Evolutionary conservation across 768 basidiomycete species (phyloP).

Genomic region (Hortiboletus campestris): DNA sequence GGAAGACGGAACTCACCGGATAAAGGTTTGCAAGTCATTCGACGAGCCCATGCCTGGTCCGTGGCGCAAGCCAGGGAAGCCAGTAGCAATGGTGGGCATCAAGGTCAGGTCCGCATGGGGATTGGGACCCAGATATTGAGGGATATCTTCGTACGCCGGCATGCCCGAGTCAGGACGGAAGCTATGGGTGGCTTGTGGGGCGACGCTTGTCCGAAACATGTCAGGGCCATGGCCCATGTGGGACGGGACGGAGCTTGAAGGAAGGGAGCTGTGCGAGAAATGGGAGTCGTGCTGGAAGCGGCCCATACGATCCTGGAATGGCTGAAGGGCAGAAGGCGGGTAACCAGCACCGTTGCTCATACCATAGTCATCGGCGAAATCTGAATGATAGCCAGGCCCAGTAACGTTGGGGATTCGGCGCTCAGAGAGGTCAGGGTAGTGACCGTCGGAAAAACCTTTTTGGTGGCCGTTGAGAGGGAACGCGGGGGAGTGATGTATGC

Average conservation of each 20-base stretch:
- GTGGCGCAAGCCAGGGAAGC: conserved; percentile 63
- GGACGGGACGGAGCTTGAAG: conserved; percentile 42
- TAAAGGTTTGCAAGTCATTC: conserved; percentile 77
- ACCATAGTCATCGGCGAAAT: conserved; percentile 65
- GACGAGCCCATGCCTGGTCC: conserved; percentile 57
- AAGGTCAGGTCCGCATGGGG: conserved; percentile 57
- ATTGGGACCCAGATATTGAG: conserved; percentile 51
- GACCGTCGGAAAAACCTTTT: conserved; percentile 57
- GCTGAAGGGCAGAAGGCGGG: conserved; percentile 49
- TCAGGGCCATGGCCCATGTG: conserved; percentile 54
- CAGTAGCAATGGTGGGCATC: conserved; percentile 61
- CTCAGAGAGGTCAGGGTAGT: conserved; percentile 62
- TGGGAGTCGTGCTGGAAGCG: conserved; percentile 56
- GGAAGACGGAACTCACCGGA: conserved; percentile 49
- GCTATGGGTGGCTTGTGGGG: conserved; percentile 67
- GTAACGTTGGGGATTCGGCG: conserved; percentile 51
- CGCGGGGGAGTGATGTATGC: conserved; percentile 52
- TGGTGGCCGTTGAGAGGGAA: conserved; percentile 43
- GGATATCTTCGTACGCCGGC: conserved; percentile 56
- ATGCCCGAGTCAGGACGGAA: conserved; percentile 53
- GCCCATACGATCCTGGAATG: conserved; percentile 56
- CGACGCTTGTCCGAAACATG: conserved; percentile 58
- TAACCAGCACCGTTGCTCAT: conserved; percentile 48
- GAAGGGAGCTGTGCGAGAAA: conserved; percentile 44
- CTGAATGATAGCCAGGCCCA: conserved; percentile 49